Conservation (phyloP, 345 rosid species). For the Pugionium dolabratum region DNA sequence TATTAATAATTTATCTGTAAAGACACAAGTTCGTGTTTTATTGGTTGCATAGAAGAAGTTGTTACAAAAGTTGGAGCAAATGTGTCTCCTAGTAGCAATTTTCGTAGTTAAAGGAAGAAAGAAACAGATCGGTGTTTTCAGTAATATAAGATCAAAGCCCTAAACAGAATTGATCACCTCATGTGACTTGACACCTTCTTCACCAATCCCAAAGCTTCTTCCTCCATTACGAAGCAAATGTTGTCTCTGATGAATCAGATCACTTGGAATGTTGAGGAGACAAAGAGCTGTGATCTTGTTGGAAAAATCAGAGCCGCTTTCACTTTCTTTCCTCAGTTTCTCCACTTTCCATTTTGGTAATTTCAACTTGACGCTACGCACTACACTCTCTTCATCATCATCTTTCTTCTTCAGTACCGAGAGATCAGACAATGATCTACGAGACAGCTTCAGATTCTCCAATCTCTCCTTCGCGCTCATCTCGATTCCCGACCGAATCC, state of each 20-base stretch:
- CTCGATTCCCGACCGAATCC: slow-evolving; percentile 73
- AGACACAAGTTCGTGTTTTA: no score
- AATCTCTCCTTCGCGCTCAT: slow-evolving; percentile 89
- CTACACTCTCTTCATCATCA: slow-evolving; percentile 23
- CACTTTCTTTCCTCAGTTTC: slow-evolving; percentile 64
- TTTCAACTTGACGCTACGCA: slow-evolving; percentile 61
- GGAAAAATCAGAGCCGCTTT: slow-evolving; percentile 57
- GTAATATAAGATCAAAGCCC: no score
- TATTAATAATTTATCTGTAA: no score
- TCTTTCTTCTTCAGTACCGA: slow-evolving; percentile 45
- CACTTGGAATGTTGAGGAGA: slow-evolving; percentile 31
- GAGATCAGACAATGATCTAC: slow-evolving; percentile 82
- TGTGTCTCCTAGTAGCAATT: no score
- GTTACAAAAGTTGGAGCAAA: no score
- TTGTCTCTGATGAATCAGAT: slow-evolving; percentile 31
- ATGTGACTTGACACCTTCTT: no score
- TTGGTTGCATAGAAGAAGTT: no score
- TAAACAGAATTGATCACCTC: no score
- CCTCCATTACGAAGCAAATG: slow-evolving; percentile 44
- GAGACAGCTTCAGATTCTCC: slow-evolving; percentile 72
- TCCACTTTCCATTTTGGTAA: slow-evolving; percentile 71
- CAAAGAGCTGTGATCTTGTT: slow-evolving; percentile 68
- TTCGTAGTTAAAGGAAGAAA: no score
- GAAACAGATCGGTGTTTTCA: no score
- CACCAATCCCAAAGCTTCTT: slow-evolving; percentile 21